Evolutionary conservation across 768 basidiomycete genomes (phyloP).

Genomic region (Epithele typhae): DNA sequence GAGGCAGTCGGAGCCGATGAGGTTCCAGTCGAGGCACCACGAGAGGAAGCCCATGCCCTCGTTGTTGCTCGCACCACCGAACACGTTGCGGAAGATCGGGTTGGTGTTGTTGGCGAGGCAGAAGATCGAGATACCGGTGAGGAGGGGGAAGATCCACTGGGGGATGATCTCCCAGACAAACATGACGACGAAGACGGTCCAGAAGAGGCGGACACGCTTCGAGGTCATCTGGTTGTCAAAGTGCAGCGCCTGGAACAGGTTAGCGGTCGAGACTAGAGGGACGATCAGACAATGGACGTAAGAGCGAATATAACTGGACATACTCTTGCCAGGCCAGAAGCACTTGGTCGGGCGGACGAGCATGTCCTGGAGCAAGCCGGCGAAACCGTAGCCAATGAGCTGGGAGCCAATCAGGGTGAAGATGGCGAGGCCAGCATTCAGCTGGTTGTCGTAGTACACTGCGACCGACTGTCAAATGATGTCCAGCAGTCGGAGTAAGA

Average conservation of each 20-base stretch:
- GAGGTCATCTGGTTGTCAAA: conserved; percentile 32
- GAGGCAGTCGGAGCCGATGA: conserved; percentile 43
- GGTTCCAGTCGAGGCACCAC: conserved; percentile 60
- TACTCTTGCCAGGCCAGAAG: conserved; percentile 27
- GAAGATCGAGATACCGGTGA: conserved; percentile 33
- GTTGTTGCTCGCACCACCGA: conserved; percentile 39
- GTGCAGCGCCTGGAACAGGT: conserved; percentile 33
- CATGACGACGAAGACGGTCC: conserved; percentile 32
- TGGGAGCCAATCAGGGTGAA: conserved; percentile 34
- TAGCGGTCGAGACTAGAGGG: conserved; percentile 19
- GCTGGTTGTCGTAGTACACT: conserved; percentile 38
- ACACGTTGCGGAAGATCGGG: conserved; percentile 22
- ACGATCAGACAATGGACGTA: not conserved
- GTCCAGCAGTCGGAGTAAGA: not conserved
- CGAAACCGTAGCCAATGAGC: conserved; percentile 31
- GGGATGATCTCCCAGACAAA: conserved; percentile 35
- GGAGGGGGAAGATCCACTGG: conserved; percentile 35
- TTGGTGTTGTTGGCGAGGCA: conserved; percentile 30
- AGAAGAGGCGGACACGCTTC: conserved; percentile 37
- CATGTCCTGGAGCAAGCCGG: conserved; percentile 36
- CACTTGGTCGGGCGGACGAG: conserved; percentile 47
- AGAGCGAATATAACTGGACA: conserved; percentile 1
- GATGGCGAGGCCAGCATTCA: conserved; percentile 29
- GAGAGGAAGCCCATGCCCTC: conserved; percentile 60
- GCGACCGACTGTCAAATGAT: not conserved